Conservation (phyloP, 306 rosid species). For the Lagenaria siceraria region DNA sequence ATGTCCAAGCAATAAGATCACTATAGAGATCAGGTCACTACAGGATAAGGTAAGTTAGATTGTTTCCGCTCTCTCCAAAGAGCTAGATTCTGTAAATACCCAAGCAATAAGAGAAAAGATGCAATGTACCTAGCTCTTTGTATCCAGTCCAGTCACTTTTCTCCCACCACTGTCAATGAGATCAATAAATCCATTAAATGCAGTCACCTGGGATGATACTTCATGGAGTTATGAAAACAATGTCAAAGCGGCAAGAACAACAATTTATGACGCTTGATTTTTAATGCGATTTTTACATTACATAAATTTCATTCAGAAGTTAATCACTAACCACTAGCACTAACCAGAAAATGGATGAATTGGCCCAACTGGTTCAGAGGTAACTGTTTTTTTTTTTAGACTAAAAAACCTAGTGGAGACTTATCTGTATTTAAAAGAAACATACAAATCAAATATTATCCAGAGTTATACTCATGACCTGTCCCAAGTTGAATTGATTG, state of each 20-base stretch:
- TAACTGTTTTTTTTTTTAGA: background rate
- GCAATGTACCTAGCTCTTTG: slow-evolving; percentile 86
- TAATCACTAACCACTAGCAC: background rate
- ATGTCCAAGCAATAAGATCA: background rate
- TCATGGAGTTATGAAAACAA: slow-evolving; percentile 35
- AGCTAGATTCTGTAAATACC: background rate
- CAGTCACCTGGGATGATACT: slow-evolving; percentile 75
- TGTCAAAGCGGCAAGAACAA: slow-evolving; percentile 7
- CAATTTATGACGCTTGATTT: background rate
- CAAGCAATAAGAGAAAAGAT: background rate
- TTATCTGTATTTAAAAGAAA: background rate
- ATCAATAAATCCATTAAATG: slow-evolving; percentile 92
- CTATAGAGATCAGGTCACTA: background rate
- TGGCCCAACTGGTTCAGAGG: background rate
- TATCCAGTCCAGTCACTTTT: slow-evolving; percentile 99
- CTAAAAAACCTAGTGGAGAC: background rate
- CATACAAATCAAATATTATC: background rate
- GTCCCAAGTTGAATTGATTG: background rate
- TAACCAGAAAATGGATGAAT: background rate
- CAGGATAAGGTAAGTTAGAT: background rate
- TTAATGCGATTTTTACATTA: background rate
- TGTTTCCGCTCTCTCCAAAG: background rate
- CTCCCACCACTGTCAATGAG: slow-evolving; percentile 99
- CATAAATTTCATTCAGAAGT: background rate
- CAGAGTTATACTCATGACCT: background rate